Percentiles rank a stretch among this genome's conserved stretches.
These are phyloP conservation scores for Phytophthora chlamydospora DNA, from an alignment of 352 stramenopile species.

Conservation along the genomic window DNA sequence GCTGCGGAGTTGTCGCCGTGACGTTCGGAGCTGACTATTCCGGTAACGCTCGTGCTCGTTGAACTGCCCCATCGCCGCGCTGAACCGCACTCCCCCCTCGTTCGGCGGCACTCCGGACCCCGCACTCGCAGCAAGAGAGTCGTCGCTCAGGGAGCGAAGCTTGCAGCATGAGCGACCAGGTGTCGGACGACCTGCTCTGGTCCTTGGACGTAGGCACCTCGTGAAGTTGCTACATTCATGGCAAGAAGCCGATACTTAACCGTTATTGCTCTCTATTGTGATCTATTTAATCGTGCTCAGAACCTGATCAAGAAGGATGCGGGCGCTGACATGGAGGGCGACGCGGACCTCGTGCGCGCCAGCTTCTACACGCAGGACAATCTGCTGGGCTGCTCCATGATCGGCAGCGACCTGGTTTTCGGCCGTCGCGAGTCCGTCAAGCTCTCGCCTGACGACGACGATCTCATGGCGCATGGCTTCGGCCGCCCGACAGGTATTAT, in stretches of 20 bases:
- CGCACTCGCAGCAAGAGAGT: neutral
- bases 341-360: constrained; percentile 45
- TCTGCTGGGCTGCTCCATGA: constrained; percentile 38
- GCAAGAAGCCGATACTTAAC: neutral
- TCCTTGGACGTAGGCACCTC: constrained; percentile 64
- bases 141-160: too few relatives aligned
- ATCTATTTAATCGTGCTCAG: constrained; percentile 27
- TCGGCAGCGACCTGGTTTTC: constrained; percentile 57
- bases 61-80: constrained; percentile 15
- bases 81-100: constrained; percentile 22
- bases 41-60: constrained; percentile 32
- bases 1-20: constrained; percentile 19
- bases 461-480: constrained; percentile 25
- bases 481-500: constrained; percentile 38
- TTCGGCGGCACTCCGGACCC: constrained; percentile 5
- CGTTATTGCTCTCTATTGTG: constrained; percentile 10
- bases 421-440: constrained; percentile 37
- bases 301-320: constrained; percentile 54
- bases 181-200: constrained; percentile 75
- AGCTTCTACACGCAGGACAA: constrained; percentile 55
- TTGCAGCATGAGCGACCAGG: constrained; percentile 50
- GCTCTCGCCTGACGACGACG: constrained; percentile 9
- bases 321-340: constrained; percentile 29
- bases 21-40: constrained; percentile 47
- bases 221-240: neutral